Base-by-base conservation (phyloP, 2,329 filamentous ascomycete genomes). In the Alternaria postmessia region DNA sequence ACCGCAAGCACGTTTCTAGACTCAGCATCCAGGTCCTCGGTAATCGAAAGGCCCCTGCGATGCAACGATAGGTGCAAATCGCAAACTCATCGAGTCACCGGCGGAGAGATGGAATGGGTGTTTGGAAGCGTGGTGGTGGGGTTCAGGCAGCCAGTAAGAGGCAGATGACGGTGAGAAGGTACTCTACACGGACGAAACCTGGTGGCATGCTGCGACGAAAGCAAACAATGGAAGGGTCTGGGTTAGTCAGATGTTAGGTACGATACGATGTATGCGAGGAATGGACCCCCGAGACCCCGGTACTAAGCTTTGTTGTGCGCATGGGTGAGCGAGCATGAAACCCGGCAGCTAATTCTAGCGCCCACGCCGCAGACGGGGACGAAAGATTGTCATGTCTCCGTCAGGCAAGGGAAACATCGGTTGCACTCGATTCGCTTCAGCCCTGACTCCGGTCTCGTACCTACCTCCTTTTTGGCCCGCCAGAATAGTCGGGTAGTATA, bases 111-210 rank as follows among this genome's bases (percentile, higher is more conserved):
- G 34, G 34, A n/a, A 38, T 30, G 24, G 26, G 41, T 42, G 26
- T n/a, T 18, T 18, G 7, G 44, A 42, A 36, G 54, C 54, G 32
- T 54, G 0, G 36, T 52, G 26, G 34, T 52, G 47, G 39, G 51
- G 47, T 55, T 52, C 47, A 65, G 63, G 63, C 63, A 59, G 54
- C 61, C 46, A 48, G 54, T 48, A 30, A 48, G 20, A 48, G 46
- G 18, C 8, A 22, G 12, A 36, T 48, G 46, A 36, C 46, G 24
- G 18, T 9, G 14, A 14, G 12, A 48, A 34, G 18, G 46, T n/a
- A 22, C 16, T 24, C 24, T 32, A 24, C 20, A 22, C 46, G 30
- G 30, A 36, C 46, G 30, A 48, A 48, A 36, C 16, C 18, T 24
- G 46, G 18, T 36, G 46, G 18, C 7, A 48, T 36, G 18, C 46